Evolutionary conservation across 1,139 yeast species (phyloP).

Genomic region (Zygotorulaspora mrakii): DNA sequence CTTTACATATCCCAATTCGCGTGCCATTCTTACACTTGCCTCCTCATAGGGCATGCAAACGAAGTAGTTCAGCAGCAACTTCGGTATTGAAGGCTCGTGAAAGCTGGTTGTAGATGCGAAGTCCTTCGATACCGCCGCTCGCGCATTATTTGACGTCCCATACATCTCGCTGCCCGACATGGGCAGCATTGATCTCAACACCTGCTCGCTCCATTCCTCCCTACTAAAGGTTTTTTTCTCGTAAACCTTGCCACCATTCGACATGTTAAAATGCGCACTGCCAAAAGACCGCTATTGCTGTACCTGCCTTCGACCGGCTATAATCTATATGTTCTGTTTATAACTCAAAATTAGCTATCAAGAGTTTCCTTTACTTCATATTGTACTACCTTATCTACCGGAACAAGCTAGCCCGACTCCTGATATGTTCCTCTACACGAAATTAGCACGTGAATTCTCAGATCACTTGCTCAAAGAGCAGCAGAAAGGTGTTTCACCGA

Average conservation of each 20-base stretch:
- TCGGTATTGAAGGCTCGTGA: constrained; percentile 28
- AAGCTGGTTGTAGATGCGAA: constrained; percentile 6
- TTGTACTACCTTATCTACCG: too few species aligned
- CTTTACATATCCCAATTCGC: constrained; percentile 28
- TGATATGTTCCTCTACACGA: neutral
- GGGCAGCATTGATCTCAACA: constrained; percentile 20
- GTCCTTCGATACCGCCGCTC: constrained; percentile 3
- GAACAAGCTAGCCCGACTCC: too few species aligned
- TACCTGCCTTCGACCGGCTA: too few species aligned
- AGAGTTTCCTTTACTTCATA: too few species aligned
- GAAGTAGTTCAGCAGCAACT: constrained; percentile 32
- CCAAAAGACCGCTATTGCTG: neutral
- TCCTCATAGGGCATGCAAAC: constrained; percentile 34
- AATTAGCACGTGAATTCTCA: neutral
- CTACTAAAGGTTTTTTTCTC: constrained; percentile 25
- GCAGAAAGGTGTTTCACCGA: too few species aligned
- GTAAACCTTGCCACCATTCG: constrained; percentile 12
- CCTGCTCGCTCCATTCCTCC: constrained; percentile 32
- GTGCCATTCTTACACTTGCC: constrained; percentile 33
- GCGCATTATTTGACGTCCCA: neutral
- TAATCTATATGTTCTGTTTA: too few species aligned
- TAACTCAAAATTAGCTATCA: too few species aligned
- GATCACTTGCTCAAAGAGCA: too few species aligned
- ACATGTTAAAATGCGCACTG: neutral
- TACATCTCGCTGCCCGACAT: constrained; percentile 7